phyloP scores from a whole-genome alignment of 1,284 basidiomycete genomes.

The Rhodotorula mucilaginosa region DNA sequence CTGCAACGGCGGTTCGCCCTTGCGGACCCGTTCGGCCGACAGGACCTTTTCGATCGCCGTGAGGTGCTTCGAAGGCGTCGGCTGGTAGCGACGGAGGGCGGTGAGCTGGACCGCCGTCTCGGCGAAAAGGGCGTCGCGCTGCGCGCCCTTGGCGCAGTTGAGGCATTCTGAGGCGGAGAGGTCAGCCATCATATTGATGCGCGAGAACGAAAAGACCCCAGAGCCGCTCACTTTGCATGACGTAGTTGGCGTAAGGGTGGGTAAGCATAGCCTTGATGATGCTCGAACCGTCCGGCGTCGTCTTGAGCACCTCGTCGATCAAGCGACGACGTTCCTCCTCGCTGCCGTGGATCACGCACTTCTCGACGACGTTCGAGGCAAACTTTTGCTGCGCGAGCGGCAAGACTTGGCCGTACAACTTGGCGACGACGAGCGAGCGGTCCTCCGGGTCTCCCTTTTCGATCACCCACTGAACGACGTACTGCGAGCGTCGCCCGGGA shows the following conservation, averaged over 20 bases:
- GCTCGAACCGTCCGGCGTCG: conserved; percentile 42
- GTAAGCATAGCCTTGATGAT: conserved; percentile 36
- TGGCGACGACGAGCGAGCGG: conserved; percentile 64
- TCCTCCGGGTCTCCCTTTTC: conserved; percentile 74
- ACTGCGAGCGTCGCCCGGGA: conserved; percentile 13
- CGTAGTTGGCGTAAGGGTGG: conserved; percentile 41
- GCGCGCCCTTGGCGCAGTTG: conserved; percentile 64
- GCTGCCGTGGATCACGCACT: conserved; percentile 41
- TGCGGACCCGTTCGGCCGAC: conserved; percentile 21
- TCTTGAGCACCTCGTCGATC: conserved; percentile 49
- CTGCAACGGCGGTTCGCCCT: conserved; percentile 7
- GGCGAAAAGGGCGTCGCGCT: conserved; percentile 63
- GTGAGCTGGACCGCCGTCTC: conserved; percentile 66
- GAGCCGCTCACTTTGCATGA: conserved; percentile 31
- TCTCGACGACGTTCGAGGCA: conserved; percentile 92
- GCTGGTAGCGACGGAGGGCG: conserved; percentile 64
- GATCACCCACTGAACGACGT: conserved; percentile 74
- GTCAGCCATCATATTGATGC: not conserved
- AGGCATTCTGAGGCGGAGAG: conserved; percentile 17
- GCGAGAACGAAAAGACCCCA: rapidly evolving
- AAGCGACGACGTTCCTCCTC: conserved; percentile 45
- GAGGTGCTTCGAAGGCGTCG: conserved; percentile 70
- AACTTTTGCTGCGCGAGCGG: conserved; percentile 78
- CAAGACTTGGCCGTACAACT: conserved; percentile 75
- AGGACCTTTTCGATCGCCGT: conserved; percentile 54